Evolutionary conservation across 129 eudicot genomes (phyloP).

Genomic region (Chrysanthemum lavandulifolium): DNA sequence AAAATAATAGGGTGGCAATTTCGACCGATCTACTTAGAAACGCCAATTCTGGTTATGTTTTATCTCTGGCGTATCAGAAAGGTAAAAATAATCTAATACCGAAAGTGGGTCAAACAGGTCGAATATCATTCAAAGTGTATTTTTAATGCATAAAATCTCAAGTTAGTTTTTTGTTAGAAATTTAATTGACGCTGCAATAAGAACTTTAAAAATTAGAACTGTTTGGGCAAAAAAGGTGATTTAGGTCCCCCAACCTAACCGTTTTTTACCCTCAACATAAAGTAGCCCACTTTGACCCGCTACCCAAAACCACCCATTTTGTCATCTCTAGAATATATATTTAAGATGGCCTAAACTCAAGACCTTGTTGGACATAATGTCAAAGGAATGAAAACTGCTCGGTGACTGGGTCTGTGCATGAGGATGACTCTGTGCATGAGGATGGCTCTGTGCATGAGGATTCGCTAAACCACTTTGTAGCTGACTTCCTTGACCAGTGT

Average conservation of each 20-base stretch:
- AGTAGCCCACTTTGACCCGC: not conserved
- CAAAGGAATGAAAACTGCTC: constrained; percentile 44
- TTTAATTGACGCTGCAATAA: no score
- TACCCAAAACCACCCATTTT: not conserved
- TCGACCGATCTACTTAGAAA: no score
- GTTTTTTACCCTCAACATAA: not conserved
- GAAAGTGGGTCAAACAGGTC: no score
- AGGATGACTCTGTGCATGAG: constrained; percentile 35
- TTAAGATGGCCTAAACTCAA: constrained; percentile 11
- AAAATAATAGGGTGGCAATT: constrained; percentile 8
- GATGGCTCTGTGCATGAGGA: constrained; percentile 37
- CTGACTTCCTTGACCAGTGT: constrained; percentile 42
- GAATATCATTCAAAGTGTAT: no score
- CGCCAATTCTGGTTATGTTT: no score
- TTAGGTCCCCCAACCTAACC: not conserved
- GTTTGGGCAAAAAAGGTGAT: no score
- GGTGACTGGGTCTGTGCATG: constrained; percentile 58
- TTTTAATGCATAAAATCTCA: no score
- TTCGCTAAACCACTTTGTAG: constrained; percentile 46
- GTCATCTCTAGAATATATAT: not conserved
- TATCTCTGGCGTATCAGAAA: no score
- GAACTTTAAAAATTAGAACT: no score
- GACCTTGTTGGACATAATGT: constrained; percentile 66
- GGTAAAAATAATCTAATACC: no score
- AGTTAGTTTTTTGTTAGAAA: no score